Percentiles rank a stretch among this genome's conserved stretches.
These are phyloP conservation scores for Diplodia seriata DNA, from an alignment of 2,329 filamentous ascomycete species.

Conservation along the genomic window DNA sequence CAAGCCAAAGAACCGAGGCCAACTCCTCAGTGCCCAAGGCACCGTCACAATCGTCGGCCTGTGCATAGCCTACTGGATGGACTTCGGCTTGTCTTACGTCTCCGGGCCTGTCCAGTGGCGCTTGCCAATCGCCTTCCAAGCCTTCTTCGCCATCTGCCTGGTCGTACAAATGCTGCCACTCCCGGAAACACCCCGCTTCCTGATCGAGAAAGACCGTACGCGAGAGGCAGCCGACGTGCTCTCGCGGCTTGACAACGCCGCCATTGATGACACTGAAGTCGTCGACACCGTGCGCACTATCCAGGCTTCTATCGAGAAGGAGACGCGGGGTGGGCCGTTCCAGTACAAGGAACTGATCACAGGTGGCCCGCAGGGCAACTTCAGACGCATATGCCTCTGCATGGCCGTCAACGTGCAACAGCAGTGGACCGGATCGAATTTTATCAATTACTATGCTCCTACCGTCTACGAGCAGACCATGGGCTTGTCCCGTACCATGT, in stretches of 20 bases:
- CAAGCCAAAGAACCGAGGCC: slow-evolving; percentile 50
- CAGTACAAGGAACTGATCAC: slow-evolving; percentile 47
- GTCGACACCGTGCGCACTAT: slow-evolving; percentile 49
- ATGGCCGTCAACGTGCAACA: slow-evolving; percentile 48
- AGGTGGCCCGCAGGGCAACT: slow-evolving; percentile 42
- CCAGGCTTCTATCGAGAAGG: slow-evolving; percentile 43
- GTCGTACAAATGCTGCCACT: slow-evolving; percentile 56
- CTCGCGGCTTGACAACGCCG: background rate
- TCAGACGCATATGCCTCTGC: slow-evolving; percentile 45
- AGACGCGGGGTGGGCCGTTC: slow-evolving; percentile 45
- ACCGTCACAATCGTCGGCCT: slow-evolving; percentile 57
- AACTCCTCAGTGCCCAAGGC: slow-evolving; percentile 59
- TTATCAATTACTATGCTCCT: slow-evolving; percentile 53
- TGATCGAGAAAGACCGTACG: slow-evolving; percentile 42
- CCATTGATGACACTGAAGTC: slow-evolving; percentile 35
- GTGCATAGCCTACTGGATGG: slow-evolving; percentile 58
- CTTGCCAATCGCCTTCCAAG: slow-evolving; percentile 64
- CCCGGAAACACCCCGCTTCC: slow-evolving; percentile 49
- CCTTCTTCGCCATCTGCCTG: slow-evolving; percentile 64
- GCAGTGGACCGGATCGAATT: slow-evolving; percentile 48
- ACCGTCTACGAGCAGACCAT: slow-evolving; percentile 51
- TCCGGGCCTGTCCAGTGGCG: slow-evolving; percentile 38
- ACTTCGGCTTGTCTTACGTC: slow-evolving; percentile 19
- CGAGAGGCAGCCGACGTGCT: slow-evolving; percentile 39
- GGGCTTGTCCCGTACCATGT: slow-evolving; percentile 54